Evolutionary conservation across 2,329 filamentous ascomycete genomes (phyloP), one percentile per base, ranked within the genome.

Genomic region (Aspergillus thermomutatus): DNA sequence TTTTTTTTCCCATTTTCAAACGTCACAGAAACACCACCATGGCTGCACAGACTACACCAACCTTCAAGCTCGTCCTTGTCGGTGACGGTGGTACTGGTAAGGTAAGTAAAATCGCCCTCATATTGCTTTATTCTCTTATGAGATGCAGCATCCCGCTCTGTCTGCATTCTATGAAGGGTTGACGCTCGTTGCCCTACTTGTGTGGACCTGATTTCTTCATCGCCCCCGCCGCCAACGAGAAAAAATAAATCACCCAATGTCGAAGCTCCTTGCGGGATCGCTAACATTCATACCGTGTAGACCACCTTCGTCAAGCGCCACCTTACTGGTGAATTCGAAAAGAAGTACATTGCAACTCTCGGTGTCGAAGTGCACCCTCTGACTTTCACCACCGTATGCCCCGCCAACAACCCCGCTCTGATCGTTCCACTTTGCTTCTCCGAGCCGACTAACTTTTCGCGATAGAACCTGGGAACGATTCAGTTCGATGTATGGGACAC

Each of bases 281-380:
- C 67, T 69, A 67, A 69, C 49, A 52, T 19, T 46, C 57, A 50
- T 60, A 41, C 27, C 28, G 23, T 56, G 66, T 75, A 99, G 94
- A 99, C 94, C 78, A 99, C 94, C 77, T 99, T 99, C 81, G 94
- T 99, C 85, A 99, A 99, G 89, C 94, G 94, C 76, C 94, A 99
- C 83, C 87, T 97, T 87, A 99, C 94, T 76, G 94, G 94, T 79
- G 94, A 99, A 80, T 99, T 99, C 77, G 94, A 99, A 84, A 99
- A 99, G 90, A 99, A 97, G 85, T 99, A 99, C 83, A 97, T 99
- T 79, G 94, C 94, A 72, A 99, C 94, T 60, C 91, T 99, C 66
- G 94, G 94, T 89, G 94, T 99, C 77, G 94, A 99, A 80, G 94
- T 99, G 67, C 94, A 99, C 85, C 94, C 94, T 78, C 91, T 99